These are phyloP conservation scores for Incumbomyces lentus DNA, from an alignment of 2,329 filamentous ascomycete species.

Conservation along the genomic window DNA sequence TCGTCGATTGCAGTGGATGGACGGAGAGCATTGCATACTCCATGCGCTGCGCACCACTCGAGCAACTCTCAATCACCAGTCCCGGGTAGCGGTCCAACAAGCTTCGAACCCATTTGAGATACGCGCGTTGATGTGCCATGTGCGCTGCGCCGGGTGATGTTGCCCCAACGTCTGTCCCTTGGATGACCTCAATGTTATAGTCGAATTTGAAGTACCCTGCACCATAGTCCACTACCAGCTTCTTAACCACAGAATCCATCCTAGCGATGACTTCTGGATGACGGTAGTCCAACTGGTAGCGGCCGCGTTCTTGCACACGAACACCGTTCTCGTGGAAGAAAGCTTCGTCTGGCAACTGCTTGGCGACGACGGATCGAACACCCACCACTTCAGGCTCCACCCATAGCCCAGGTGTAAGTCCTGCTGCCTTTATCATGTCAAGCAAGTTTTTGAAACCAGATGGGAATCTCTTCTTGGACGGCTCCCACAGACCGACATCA, in stretches of 20 bases:
- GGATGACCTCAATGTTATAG: slow-evolving; percentile 29
- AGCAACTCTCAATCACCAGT: slow-evolving; percentile 30
- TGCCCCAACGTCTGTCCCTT: slow-evolving; percentile 24
- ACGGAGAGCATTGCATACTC: slow-evolving; percentile 28
- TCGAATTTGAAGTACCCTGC: slow-evolving; percentile 30
- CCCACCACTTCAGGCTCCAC: slow-evolving; percentile 30
- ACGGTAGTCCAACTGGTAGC: slow-evolving; percentile 28
- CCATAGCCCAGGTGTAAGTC: slow-evolving; percentile 27
- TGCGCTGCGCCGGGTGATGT: slow-evolving; percentile 21
- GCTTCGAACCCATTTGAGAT: slow-evolving; percentile 24
- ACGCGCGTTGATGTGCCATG: slow-evolving; percentile 26
- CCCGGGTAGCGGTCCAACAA: slow-evolving; percentile 22
- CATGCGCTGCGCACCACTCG: slow-evolving; percentile 28
- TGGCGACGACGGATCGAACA: slow-evolving; percentile 21
- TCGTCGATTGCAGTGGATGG: slow-evolving; percentile 27
- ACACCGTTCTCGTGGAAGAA: slow-evolving; percentile 27
- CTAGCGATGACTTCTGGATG: slow-evolving; percentile 20
- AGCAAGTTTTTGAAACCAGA: slow-evolving; percentile 24
- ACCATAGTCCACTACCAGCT: slow-evolving; percentile 21
- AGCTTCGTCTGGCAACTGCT: slow-evolving; percentile 23
- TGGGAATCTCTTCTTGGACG: slow-evolving; percentile 25
- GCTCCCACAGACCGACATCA: slow-evolving; percentile 28
- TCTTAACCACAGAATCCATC: slow-evolving; percentile 22
- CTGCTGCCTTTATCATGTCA: slow-evolving; percentile 19
- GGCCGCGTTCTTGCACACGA: slow-evolving; percentile 25